Base-by-base conservation (phyloP, 2,329 filamentous ascomycete genomes). In the Apiospora koreana region DNA sequence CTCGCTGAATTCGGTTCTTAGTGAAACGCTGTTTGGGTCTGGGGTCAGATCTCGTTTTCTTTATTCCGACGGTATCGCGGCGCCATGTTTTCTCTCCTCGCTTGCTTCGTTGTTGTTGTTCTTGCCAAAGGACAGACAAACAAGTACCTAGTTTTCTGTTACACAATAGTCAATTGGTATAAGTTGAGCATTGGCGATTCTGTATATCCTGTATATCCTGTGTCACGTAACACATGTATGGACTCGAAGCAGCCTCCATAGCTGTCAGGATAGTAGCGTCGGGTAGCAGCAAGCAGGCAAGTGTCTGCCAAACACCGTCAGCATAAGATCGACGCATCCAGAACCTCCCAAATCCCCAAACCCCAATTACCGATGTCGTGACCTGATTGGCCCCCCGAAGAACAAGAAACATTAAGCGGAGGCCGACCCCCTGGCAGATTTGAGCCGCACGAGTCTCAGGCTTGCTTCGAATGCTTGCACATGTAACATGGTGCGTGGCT, bases 381-480 rank as follows among this genome's bases (percentile, higher is more conserved):
- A 12, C 54, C 31, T 62, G 28, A 62, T 62, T 62, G 28, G 54
- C 54, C 54, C 54, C 54, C 31, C 21, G 28, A 14, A 3, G 54
- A n/a, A 62, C 54, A 62, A 23, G 54, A 62, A 62, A 62, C 54
- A 62, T 62, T 58, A 35, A 58, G 50, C 50, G 50, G 50, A 58
- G 54, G 31, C 54, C 18, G 28, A 21, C 8, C 10, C 54, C 54
- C 54, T 62, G 54, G 28, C 54, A 35, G 3, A 12, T 62, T 62
- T 62, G 21, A 62, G 54, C 42, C 42, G 42, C 65, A n/a, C 41
- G 65, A 46, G 43, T 50, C 45, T 50, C 43, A 68, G 66, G 43
- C 66, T 23, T 68, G 66, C 70, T 35, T 71, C 70, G 67, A 68
- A 71, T 69, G 38, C 70, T 68, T 71, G 70, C 70, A 69, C 42